Base-by-base conservation (phyloP, 371 early-diverging fungal genomes). In the Nematocida ausubeli region DNA sequence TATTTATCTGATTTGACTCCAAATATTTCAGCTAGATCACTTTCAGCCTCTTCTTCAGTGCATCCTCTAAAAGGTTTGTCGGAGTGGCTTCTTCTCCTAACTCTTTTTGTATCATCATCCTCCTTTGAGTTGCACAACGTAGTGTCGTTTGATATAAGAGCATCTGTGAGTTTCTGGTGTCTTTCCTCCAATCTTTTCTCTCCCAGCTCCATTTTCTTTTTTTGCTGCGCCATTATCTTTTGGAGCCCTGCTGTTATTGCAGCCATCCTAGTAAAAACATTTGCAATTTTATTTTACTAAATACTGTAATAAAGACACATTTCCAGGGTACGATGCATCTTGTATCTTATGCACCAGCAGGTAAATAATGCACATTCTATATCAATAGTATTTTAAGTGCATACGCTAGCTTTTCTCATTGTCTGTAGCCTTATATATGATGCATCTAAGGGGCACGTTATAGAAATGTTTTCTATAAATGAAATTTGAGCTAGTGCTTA, bases 31-130 rank as follows among this genome's bases (percentile, higher is more conserved):
- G 47, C 7, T 35, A 75, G 47, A 47, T 75, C 78, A 16, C 47
- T 40, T 34, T 75, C 78, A 24, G 67, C 67, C 34, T 75, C 78
- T 49, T 75, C 78, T 22, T 75, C 78, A 30, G 65, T 64, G 58
- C 67, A 75, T 55, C 78, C 78, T 44, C 42, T 32, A 32, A 75
- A 75, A 12, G 65, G 28, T 51, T 67, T 75, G 7, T 75, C 78
- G 16, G 44, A 6, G 3, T 50, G 28, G 14, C 19, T 2, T 28
- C 67, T 75, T 66, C 78, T 64, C 30, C 78, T 50, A 22, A 14
- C 56, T 42, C 55, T 75, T 55, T 67, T 65, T 37, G 32, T n/a
- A 28, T 75, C 78, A 5, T 72, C 73, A 12, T 75, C 78, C n/a
- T 75, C 78, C 47, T 67, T 64, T 44, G 26, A 22, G 3, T 16